A percentile compares a stretch with the other conserved stretches of the same genome.
Evolutionary conservation across 192 early-diverging fungal species (phyloP).

Genomic region (Neocallimastix lanati): DNA sequence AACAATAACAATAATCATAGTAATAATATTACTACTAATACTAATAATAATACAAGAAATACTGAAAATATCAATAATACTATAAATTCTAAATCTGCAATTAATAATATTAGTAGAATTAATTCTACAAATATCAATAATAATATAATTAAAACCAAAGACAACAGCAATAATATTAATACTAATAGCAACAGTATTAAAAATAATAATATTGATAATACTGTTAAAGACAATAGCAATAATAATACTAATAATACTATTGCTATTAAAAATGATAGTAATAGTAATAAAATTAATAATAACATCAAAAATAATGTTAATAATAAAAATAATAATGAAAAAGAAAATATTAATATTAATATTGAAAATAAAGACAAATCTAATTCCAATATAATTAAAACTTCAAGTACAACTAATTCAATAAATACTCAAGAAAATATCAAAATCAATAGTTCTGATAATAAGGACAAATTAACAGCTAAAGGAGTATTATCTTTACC

Average conservation of each 20-base stretch:
- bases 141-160: too few relatives aligned
- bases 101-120: too few relatives aligned
- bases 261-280: not conserved
- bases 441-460: too few relatives aligned
- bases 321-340: not conserved
- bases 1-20: not conserved
- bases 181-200: too few relatives aligned
- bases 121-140: not conserved
- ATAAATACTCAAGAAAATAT: too few relatives aligned
- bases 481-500: not conserved
- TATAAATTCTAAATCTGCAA: too few relatives aligned
- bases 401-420: too few relatives aligned
- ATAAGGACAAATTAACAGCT: not conserved
- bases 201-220: too few relatives aligned
- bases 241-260: not conserved
- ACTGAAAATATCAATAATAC: too few relatives aligned
- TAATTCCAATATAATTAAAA: too few relatives aligned
- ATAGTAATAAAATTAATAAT: not conserved
- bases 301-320: not conserved
- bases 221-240: not conserved
- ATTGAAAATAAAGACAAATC: too few relatives aligned
- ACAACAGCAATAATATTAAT: too few relatives aligned
- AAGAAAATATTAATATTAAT: not conserved
- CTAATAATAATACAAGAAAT: not conserved
- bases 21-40: not conserved